Evolutionary conservation across 768 basidiomycete species (phyloP).

Genomic region (Lactifluus volemus): DNA sequence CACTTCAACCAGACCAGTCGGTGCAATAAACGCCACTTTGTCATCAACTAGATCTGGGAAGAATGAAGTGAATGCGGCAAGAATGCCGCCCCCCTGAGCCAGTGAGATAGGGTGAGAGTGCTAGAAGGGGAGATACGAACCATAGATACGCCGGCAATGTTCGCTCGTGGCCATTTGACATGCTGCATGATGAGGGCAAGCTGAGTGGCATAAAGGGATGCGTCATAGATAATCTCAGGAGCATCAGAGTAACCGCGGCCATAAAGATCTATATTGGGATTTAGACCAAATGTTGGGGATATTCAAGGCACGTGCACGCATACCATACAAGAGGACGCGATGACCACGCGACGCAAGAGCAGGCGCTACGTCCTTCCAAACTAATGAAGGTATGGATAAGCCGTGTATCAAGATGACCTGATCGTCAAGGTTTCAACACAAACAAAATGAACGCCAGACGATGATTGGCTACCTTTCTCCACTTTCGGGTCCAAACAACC

Average conservation of each 20-base stretch:
- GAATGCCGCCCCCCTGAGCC: constrained; percentile 61
- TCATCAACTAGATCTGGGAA: constrained; percentile 66
- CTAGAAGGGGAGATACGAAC: constrained; percentile 28
- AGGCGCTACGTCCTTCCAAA: constrained; percentile 72
- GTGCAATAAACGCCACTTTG: constrained; percentile 58
- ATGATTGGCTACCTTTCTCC: constrained; percentile 45
- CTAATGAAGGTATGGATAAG: constrained; percentile 63
- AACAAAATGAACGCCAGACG: neutral
- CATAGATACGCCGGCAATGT: constrained; percentile 70
- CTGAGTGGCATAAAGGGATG: constrained; percentile 58
- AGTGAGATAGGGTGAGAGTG: neutral
- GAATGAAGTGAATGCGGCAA: constrained; percentile 57
- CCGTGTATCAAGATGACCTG: constrained; percentile 75
- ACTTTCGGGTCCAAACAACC: constrained; percentile 62
- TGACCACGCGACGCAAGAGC: constrained; percentile 52
- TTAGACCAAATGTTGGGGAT: neutral
- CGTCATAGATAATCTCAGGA: constrained; percentile 58
- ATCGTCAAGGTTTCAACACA: neutral
- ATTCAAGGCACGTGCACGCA: constrained; percentile 28
- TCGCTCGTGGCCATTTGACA: constrained; percentile 58
- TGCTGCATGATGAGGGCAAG: constrained; percentile 81
- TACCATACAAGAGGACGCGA: constrained; percentile 71
- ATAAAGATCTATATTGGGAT: constrained; percentile 49
- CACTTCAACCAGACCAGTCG: constrained; percentile 62
- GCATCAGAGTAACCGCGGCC: constrained; percentile 81